A percentile compares a stretch with the other conserved stretches of the same genome.
phyloP scores from a whole-genome alignment of 257 asterid genomes.

The Misopates orontium region DNA sequence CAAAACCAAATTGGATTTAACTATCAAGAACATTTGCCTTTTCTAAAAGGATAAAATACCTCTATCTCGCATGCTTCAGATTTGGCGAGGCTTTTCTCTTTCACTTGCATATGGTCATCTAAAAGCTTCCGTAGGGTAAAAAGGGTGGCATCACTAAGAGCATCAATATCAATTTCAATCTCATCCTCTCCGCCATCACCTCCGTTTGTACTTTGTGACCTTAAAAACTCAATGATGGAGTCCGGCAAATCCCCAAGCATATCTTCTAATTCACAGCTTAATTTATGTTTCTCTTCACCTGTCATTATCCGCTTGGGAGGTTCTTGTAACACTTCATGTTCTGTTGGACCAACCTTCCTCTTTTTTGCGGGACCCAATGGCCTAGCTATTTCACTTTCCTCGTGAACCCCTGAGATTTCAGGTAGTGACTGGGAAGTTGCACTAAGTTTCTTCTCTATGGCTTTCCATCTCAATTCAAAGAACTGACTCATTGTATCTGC shows the following conservation, averaged over 20 bases:
- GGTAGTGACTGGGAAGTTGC: constrained; percentile 30
- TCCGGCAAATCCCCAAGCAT: constrained; percentile 58
- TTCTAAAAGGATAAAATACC: constrained; percentile 40
- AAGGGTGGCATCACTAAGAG: constrained; percentile 57
- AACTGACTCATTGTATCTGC: constrained; percentile 60
- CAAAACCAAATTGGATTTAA: not conserved
- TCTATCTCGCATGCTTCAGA: constrained; percentile 82
- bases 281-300: constrained; percentile 58
- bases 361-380: constrained; percentile 49
- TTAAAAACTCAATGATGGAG: constrained; percentile 54
- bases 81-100: constrained; percentile 42
- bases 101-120: constrained; percentile 58
- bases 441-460: constrained; percentile 55
- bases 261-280: constrained; percentile 61
- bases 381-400: constrained; percentile 42
- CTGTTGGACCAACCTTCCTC: constrained; percentile 60
- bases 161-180: constrained; percentile 79
- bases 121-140: constrained; percentile 61
- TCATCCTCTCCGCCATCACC: constrained; percentile 65
- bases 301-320: constrained; percentile 55
- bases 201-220: constrained; percentile 52
- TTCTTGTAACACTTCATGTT: constrained; percentile 40
- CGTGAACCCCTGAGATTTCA: constrained; percentile 40
- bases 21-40: not conserved
- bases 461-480: constrained; percentile 75